Evolutionary conservation across 805 yeast genomes (phyloP).

Genomic region (Metschnikowia kofuensis): DNA sequence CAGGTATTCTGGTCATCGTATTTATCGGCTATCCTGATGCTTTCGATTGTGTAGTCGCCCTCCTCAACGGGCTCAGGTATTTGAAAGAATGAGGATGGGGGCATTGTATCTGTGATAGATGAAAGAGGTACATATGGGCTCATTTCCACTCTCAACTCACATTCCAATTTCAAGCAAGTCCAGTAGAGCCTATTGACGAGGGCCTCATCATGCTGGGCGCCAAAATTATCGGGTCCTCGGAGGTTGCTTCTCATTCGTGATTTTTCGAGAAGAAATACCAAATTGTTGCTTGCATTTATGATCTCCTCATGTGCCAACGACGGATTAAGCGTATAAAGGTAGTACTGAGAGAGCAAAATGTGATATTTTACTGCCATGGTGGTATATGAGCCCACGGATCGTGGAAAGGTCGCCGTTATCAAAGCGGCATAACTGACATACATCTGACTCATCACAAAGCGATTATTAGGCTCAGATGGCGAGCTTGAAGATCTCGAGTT

Average conservation of each 20-base stretch:
- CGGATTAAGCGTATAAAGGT: conserved; percentile 27
- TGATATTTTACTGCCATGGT: conserved; percentile 20
- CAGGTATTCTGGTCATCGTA: conserved; percentile 30
- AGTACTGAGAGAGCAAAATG: conserved; percentile 27
- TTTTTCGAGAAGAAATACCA: conserved; percentile 29
- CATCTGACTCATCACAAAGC: conserved; percentile 22
- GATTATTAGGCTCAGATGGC: conserved; percentile 14
- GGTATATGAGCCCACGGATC: conserved; percentile 14
- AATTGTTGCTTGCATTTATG: conserved; percentile 25
- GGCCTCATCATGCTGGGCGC: conserved; percentile 10
- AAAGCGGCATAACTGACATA: conserved; percentile 24
- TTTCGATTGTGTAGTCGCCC: conserved; percentile 22
- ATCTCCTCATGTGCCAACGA: conserved; percentile 25
- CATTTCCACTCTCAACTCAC: conserved; percentile 33
- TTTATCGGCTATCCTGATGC: conserved; percentile 23
- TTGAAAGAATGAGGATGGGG: conserved; percentile 33
- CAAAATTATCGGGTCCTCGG: background rate
- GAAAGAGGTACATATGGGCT: conserved; percentile 32
- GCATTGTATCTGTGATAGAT: conserved; percentile 29
- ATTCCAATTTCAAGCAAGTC: conserved; percentile 37
- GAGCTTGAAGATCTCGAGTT: background rate
- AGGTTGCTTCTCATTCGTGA: background rate
- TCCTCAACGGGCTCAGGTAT: conserved; percentile 25
- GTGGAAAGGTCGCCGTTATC: conserved; percentile 23
- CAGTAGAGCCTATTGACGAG: conserved; percentile 32